phyloP scores from a whole-genome alignment of 768 basidiomycete species.

The Hygrophoropsis aurantiaca region DNA sequence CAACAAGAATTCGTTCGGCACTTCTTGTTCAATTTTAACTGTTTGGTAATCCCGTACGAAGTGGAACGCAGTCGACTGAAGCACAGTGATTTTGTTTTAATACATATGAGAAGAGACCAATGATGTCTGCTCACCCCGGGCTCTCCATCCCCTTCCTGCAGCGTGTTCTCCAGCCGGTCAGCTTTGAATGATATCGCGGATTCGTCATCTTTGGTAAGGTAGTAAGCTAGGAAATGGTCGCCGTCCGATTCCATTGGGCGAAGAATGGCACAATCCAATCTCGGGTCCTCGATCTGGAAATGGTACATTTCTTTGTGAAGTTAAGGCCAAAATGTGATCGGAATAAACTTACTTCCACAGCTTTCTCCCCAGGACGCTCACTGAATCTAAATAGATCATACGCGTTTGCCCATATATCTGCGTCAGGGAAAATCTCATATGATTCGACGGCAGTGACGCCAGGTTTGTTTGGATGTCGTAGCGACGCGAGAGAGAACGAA shows the following conservation, averaged over 20 bases:
- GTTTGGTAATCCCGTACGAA: constrained; percentile 86
- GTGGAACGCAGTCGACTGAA: constrained; percentile 68
- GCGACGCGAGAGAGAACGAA: constrained; percentile 52
- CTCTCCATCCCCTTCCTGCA: constrained; percentile 50
- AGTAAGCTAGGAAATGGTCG: constrained; percentile 85
- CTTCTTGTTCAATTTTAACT: constrained; percentile 83
- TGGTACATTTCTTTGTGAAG: neutral
- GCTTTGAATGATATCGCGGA: constrained; percentile 67
- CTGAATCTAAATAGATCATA: constrained; percentile 87
- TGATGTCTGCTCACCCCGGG: constrained; percentile 45
- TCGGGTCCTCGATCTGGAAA: constrained; percentile 68
- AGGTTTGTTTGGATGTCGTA: constrained; percentile 81
- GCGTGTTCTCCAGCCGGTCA: constrained; percentile 41
- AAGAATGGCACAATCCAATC: constrained; percentile 81
- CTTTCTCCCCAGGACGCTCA: constrained; percentile 80
- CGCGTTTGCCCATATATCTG: constrained; percentile 85
- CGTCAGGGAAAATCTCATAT: constrained; percentile 82
- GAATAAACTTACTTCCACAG: constrained; percentile 54
- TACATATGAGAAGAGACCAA: neutral
- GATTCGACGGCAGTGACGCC: constrained; percentile 74
- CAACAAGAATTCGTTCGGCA: constrained; percentile 80
- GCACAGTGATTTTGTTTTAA: neutral
- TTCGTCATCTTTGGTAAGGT: constrained; percentile 76
- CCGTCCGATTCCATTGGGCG: constrained; percentile 88
- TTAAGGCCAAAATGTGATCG: neutral